These are phyloP conservation scores for Lentinula novae-zelandiae DNA, from an alignment of 1,284 basidiomycete genomes.

Conservation along the genomic window DNA sequence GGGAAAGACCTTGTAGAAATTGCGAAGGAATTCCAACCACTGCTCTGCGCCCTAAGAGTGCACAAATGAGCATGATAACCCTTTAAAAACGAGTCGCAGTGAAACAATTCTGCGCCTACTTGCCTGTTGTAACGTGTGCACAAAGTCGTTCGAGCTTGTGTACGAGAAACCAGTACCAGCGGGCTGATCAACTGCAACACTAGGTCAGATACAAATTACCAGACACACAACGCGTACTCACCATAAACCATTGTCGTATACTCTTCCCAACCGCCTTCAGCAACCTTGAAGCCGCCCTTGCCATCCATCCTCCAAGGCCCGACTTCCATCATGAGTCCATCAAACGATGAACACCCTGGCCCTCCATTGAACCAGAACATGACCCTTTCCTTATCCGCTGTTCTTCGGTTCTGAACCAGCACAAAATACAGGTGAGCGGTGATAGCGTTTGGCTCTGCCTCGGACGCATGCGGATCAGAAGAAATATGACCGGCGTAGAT, in stretches of 20 bases:
- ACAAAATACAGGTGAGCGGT: slow-evolving; percentile 88
- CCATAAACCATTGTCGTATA: slow-evolving; percentile 95
- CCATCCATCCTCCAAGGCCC: slow-evolving; percentile 88
- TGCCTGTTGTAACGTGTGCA: slow-evolving; percentile 77
- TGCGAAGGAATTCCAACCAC: slow-evolving; percentile 79
- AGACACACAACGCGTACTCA: slow-evolving; percentile 35
- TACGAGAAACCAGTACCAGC: slow-evolving; percentile 95
- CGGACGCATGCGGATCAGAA: slow-evolving; percentile 66
- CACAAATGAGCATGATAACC: slow-evolving; percentile 3
- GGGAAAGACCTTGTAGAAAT: slow-evolving; percentile 90
- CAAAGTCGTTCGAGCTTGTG: slow-evolving; percentile 80
- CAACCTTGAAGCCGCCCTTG: slow-evolving; percentile 72
- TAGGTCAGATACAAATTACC: slow-evolving; percentile 9
- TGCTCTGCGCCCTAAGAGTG: slow-evolving; percentile 67
- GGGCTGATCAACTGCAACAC: slow-evolving; percentile 84
- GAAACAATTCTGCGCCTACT: slow-evolving; percentile 12
- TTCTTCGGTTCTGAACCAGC: slow-evolving; percentile 83
- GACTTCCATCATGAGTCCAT: slow-evolving; percentile 97
- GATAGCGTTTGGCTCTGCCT: slow-evolving; percentile 48
- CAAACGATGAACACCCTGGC: slow-evolving; percentile 95
- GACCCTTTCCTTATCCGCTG: slow-evolving; percentile 83
- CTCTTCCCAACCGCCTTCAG: slow-evolving; percentile 97
- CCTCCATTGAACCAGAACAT: slow-evolving; percentile 99
- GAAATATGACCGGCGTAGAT: slow-evolving; percentile 81
- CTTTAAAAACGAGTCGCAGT: neutral